phyloP scores from a whole-genome alignment of 495 filamentous ascomycete genomes.

The Talaromyces trachyspermus region DNA sequence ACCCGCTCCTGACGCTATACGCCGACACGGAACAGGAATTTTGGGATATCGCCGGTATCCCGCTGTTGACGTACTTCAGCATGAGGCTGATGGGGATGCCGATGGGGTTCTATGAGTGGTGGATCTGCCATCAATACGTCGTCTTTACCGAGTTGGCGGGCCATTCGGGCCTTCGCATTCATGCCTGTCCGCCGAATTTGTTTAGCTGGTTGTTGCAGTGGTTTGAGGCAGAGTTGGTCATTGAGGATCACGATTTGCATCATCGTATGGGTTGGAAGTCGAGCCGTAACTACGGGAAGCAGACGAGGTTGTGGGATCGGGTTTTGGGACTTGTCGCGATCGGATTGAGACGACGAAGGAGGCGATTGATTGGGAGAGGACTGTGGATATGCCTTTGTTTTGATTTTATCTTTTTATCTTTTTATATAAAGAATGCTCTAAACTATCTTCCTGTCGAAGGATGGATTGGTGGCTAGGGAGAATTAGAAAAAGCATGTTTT shows the following conservation, averaged over 20 bases:
- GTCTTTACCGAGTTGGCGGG: slow-evolving; percentile 14
- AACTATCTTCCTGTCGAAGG: no score
- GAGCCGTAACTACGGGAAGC: slow-evolving; percentile 12
- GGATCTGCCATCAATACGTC: slow-evolving; percentile 15
- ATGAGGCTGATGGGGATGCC: slow-evolving; percentile 13
- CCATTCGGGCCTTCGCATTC: slow-evolving; percentile 13
- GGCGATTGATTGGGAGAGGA: slow-evolving; percentile 9
- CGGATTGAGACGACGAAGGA: slow-evolving; percentile 9
- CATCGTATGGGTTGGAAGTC: slow-evolving; percentile 14
- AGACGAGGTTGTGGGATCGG: slow-evolving; percentile 15
- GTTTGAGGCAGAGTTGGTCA: slow-evolving; percentile 10
- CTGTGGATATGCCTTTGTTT: slow-evolving; percentile 9
- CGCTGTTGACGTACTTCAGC: slow-evolving; percentile 11
- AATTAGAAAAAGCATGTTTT: no score
- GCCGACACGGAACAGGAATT: slow-evolving; percentile 15
- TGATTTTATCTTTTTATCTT: neutral
- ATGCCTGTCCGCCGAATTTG: slow-evolving; percentile 2
- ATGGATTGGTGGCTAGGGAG: no score
- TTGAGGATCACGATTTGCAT: slow-evolving; percentile 16
- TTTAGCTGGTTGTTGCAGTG: slow-evolving; percentile 9
- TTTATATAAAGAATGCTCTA: neutral
- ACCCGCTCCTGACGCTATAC: slow-evolving; percentile 14
- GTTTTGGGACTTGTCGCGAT: slow-evolving; percentile 13
- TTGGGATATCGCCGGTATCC: slow-evolving; percentile 16
- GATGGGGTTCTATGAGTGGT: slow-evolving; percentile 18